A percentile compares a stretch with the other conserved stretches of the same genome.
These are phyloP conservation scores for Alternaria angustiovoidea DNA, from an alignment of 2,329 filamentous ascomycete species.

Conservation along the genomic window DNA sequence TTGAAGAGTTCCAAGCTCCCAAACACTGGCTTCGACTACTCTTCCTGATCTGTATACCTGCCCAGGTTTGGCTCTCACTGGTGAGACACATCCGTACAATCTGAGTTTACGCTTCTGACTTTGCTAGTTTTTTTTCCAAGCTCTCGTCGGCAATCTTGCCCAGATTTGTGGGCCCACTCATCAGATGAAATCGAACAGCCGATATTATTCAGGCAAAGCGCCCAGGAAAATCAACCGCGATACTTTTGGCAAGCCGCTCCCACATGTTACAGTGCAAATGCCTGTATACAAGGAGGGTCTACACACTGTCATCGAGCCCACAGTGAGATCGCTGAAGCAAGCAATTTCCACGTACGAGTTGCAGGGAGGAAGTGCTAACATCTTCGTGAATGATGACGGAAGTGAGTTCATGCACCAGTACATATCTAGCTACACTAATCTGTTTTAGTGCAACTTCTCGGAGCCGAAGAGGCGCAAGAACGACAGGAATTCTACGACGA, in stretches of 20 bases:
- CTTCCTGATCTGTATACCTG: conserved; percentile 61
- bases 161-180: conserved; percentile 78
- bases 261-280: conserved; percentile 79
- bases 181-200: conserved; percentile 78
- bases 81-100: conserved; percentile 40
- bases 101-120: not conserved
- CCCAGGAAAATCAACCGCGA: conserved; percentile 61
- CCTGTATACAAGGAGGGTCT: conserved; percentile 90
- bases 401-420: conserved; percentile 34
- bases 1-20: conserved; percentile 63
- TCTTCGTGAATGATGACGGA: conserved; percentile 74
- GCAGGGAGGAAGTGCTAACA: conserved; percentile 70
- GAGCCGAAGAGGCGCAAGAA: conserved; percentile 54
- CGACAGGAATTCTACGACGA: conserved; percentile 60
- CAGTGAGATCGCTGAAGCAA: conserved; percentile 79
- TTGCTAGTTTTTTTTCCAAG: conserved; percentile 45
- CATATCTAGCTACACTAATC: conserved; percentile 3
- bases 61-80: conserved; percentile 67
- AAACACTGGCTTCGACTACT: conserved; percentile 61
- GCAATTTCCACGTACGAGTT: conserved; percentile 62
- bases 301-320: conserved; percentile 75
- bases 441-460: conserved; percentile 62
- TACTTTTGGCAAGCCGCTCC: conserved; percentile 61
- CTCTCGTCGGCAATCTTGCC: conserved; percentile 32
- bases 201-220: conserved; percentile 76